phyloP scores from a whole-genome alignment of 495 filamentous ascomycete genomes.

The Podospora australis region DNA sequence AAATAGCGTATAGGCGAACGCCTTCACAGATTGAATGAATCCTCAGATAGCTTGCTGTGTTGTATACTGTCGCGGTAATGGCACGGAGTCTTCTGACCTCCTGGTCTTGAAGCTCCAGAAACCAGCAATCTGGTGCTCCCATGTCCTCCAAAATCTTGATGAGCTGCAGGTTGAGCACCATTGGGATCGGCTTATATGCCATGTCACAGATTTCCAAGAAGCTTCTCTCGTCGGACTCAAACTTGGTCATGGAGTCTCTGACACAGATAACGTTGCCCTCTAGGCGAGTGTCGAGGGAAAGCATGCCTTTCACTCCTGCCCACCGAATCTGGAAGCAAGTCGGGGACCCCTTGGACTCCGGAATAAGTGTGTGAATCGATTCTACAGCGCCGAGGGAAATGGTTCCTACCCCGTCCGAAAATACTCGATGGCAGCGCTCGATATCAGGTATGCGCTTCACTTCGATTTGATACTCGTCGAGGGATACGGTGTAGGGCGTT shows the following conservation, averaged over 20 bases:
- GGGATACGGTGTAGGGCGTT: slow-evolving; percentile 50
- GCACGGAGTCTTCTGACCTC: slow-evolving; percentile 51
- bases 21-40: slow-evolving; percentile 46
- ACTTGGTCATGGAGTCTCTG: slow-evolving; percentile 73
- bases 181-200: slow-evolving; percentile 55
- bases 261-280: slow-evolving; percentile 48
- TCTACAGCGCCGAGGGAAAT: slow-evolving; percentile 53
- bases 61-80: slow-evolving; percentile 46
- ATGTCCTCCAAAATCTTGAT: slow-evolving; percentile 82
- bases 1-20: slow-evolving; percentile 51
- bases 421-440: slow-evolving; percentile 43
- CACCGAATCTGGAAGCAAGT: slow-evolving; percentile 68
- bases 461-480: slow-evolving; percentile 27
- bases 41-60: slow-evolving; percentile 58
- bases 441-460: slow-evolving; percentile 39
- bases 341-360: slow-evolving; percentile 38
- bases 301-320: slow-evolving; percentile 65
- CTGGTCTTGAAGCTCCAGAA: slow-evolving; percentile 53
- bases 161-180: slow-evolving; percentile 66
- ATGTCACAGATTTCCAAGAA: slow-evolving; percentile 71
- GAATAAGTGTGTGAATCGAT: slow-evolving; percentile 44
- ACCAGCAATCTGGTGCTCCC: slow-evolving; percentile 45
- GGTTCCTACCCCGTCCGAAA: slow-evolving; percentile 74
- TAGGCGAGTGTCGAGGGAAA: slow-evolving; percentile 57
- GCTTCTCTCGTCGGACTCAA: slow-evolving; percentile 44